Percentiles rank a stretch among this genome's conserved stretches.
These are phyloP conservation scores for Cadophora malorum DNA, from an alignment of 2,329 filamentous ascomycete genomes.

Conservation along the genomic window DNA sequence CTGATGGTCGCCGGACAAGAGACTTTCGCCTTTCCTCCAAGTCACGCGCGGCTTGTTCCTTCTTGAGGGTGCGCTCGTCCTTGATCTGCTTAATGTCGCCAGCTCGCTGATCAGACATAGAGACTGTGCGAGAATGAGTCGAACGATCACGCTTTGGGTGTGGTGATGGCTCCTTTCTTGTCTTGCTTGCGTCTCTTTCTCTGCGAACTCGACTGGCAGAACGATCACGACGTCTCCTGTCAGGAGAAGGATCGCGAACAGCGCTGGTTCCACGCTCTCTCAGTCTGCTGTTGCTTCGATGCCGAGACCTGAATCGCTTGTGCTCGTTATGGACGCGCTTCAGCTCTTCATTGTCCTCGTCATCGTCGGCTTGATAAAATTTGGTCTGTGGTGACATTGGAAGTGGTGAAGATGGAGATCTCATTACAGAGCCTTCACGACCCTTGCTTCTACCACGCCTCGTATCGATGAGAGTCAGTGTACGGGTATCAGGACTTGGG, in stretches of 20 bases:
- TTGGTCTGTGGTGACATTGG: conserved; percentile 70
- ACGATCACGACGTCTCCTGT: conserved; percentile 43
- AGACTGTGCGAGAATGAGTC: conserved; percentile 48
- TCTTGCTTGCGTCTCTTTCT: conserved; percentile 37
- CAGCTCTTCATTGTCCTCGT: conserved; percentile 68
- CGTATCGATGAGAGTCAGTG: conserved; percentile 49
- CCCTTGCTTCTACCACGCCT: conserved; percentile 67
- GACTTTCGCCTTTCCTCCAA: conserved; percentile 88
- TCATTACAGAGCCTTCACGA: conserved; percentile 62
- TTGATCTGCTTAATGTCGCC: conserved; percentile 63
- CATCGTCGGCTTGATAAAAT: conserved; percentile 58
- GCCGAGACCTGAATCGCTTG: conserved; percentile 61
- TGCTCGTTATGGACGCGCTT: conserved; percentile 58
- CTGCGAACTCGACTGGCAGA: conserved; percentile 43
- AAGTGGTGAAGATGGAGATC: conserved; percentile 82
- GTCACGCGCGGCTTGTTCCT: conserved; percentile 80
- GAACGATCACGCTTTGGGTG: conserved; percentile 35
- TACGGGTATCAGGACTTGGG: conserved; percentile 46
- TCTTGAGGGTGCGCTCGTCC: conserved; percentile 69
- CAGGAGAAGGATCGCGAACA: conserved; percentile 41
- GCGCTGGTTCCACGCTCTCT: conserved; percentile 45
- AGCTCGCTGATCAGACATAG: conserved; percentile 51
- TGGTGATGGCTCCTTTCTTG: conserved; percentile 36
- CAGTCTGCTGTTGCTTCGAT: conserved; percentile 57
- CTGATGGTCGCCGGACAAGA: conserved; percentile 78